Base-by-base conservation (phyloP, 169 alveolate genomes). In the Miamiensis avidus region DNA sequence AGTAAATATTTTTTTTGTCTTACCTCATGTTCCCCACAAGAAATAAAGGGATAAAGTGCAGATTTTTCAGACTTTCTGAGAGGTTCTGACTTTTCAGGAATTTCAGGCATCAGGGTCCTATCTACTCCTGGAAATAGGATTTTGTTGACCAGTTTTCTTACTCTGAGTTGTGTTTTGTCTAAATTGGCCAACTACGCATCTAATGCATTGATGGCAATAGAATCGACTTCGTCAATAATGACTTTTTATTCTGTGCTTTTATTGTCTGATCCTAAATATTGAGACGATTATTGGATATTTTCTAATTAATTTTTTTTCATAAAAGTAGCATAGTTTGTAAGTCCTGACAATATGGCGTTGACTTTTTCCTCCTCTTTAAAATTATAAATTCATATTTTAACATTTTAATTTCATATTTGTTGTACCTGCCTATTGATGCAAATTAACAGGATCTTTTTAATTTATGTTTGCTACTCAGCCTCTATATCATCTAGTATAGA, bases 91-190 rank as follows among this genome's bases (percentile, higher is more conserved):
- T 92, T 92, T 32, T 87, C 87, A 65, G 96, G 92, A n/a, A 88
- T 88, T 64, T 86, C 89, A 30, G 97, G 97, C 96, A 94, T 92
- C n/a, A 83, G 29, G 31, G 83, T 49, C 82, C 97, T 88, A 75
- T 88, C 87, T 6, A 89, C 29, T 0, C 97, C 97, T 25, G 97
- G 97, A 33, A 88, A 85, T 1, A 83, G 87, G 65, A 91, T 65
- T 28, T 89, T 73, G 4, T 84, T 79, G 30, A 85, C 81, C 0
- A 90, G 25, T 26, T 93, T 75, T 33, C 84, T 86, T 72, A 88
- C 96, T 74, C 89, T 82, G 11, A 79, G 88, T 0, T 65, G 27
- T 27, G 85, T 74, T n/a, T 27, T 27, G 16, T 83, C 65, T 73
- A 74, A 30, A 33, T 86, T 84, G 74, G 69, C 31, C 15, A 81